Evolutionary conservation across 768 basidiomycete genomes (phyloP).

Genomic region (Psilocybe sp.): DNA sequence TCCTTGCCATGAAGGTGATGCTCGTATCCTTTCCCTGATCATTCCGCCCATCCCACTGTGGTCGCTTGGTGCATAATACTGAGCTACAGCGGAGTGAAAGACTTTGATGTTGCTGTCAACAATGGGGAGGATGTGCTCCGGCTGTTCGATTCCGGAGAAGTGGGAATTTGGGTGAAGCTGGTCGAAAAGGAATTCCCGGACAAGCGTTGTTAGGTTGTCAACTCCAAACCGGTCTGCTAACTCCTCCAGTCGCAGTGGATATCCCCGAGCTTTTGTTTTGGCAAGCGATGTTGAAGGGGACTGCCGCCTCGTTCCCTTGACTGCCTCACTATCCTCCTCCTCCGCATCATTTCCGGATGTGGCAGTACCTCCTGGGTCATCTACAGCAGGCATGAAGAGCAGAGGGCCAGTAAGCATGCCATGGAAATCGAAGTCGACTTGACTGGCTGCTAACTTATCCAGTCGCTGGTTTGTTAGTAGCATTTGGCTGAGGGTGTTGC

Average conservation of each 20-base stretch:
- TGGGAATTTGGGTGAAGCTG: no score
- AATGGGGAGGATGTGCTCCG: neutral
- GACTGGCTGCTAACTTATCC: constrained; percentile 25
- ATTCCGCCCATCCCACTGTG: constrained; percentile 10
- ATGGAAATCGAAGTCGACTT: constrained; percentile 5
- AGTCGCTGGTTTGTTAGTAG: constrained; percentile 26
- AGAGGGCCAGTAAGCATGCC: no score
- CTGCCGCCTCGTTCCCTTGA: no score
- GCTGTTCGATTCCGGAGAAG: no score
- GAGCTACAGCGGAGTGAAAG: constrained; percentile 10
- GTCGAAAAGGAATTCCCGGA: no score
- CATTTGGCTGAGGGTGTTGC: constrained; percentile 31
- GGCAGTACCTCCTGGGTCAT: no score
- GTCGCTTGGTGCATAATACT: constrained; percentile 16
- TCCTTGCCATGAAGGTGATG: constrained; percentile 3
- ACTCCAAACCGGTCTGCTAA: no score
- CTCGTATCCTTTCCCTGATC: constrained; percentile 11
- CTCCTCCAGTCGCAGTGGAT: constrained; percentile 30
- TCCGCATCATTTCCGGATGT: no score
- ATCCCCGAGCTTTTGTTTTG: no score
- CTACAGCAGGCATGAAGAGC: no score
- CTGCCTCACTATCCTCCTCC: no score
- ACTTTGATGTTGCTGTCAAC: neutral
- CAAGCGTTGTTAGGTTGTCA: no score
- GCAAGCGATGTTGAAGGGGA: constrained; percentile 10